Evolutionary conservation across 2,329 filamentous ascomycete genomes (phyloP).

Genomic region (Zymoseptoria tritici): DNA sequence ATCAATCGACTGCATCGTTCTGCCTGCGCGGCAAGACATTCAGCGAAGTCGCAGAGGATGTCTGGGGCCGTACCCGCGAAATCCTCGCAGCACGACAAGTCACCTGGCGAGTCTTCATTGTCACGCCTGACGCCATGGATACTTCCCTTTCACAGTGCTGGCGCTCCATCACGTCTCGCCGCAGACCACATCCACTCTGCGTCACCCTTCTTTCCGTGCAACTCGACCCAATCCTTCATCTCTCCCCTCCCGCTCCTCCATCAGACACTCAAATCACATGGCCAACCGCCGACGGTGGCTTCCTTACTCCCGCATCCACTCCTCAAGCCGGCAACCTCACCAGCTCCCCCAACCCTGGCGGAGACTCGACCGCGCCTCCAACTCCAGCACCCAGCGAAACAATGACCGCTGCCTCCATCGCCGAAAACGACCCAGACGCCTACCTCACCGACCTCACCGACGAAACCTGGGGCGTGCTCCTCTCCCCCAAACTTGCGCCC

Average conservation of each 20-base stretch:
- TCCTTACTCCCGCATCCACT: slow-evolving; percentile 59
- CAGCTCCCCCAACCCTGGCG: slow-evolving; percentile 24
- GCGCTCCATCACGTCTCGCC: slow-evolving; percentile 20
- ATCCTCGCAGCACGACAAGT: slow-evolving; percentile 63
- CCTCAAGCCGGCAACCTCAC: slow-evolving; percentile 35
- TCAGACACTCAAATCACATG: slow-evolving; percentile 1
- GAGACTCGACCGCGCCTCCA: slow-evolving; percentile 27
- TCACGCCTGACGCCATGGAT: slow-evolving; percentile 27
- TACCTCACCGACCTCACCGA: slow-evolving; percentile 66
- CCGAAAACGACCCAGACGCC: slow-evolving; percentile 52
- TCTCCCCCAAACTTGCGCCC: slow-evolving; percentile 36
- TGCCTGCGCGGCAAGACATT: slow-evolving; percentile 58
- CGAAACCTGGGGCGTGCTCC: slow-evolving; percentile 67
- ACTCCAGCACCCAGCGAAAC: slow-evolving; percentile 42
- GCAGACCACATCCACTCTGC: slow-evolving; percentile 33
- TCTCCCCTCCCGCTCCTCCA: slow-evolving; percentile 11
- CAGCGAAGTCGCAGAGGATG: slow-evolving; percentile 60
- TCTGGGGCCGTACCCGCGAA: slow-evolving; percentile 68
- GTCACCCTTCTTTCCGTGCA: slow-evolving; percentile 22
- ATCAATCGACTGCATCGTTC: slow-evolving; percentile 67
- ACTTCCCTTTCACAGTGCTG: slow-evolving; percentile 16
- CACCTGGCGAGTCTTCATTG: slow-evolving; percentile 69
- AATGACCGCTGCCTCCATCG: slow-evolving; percentile 35
- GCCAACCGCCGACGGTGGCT: slow-evolving; percentile 24
- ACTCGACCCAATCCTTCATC: slow-evolving; percentile 13